Evolutionary conservation across 163 green algal genomes (phyloP).

Genomic region (Prototheca stagnorum): DNA sequence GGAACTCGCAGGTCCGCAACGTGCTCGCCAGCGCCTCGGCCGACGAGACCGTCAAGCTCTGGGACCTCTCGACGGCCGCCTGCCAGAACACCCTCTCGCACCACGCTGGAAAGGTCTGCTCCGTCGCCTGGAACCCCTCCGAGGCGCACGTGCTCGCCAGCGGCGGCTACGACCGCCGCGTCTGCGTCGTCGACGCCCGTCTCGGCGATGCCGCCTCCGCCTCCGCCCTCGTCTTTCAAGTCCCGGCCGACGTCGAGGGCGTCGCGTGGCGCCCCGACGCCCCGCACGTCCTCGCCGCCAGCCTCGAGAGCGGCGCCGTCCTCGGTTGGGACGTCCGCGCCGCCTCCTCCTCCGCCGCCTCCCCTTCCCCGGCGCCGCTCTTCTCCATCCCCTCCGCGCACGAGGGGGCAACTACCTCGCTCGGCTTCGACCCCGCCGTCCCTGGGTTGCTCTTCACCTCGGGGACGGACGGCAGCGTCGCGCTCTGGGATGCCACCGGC

Average conservation of each 20-base stretch:
- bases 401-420: slow-evolving; percentile 8
- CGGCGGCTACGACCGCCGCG: slow-evolving; percentile 67
- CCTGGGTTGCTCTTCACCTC: slow-evolving; percentile 65
- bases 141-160: slow-evolving; percentile 74
- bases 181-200: slow-evolving; percentile 70
- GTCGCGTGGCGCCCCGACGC: slow-evolving; percentile 63
- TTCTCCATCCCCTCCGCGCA: not conserved
- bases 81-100: slow-evolving; percentile 68
- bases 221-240: slow-evolving; percentile 31
- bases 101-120: slow-evolving; percentile 87
- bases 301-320: slow-evolving; percentile 73
- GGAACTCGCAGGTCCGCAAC: slow-evolving; percentile 76
- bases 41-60: slow-evolving; percentile 80
- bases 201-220: slow-evolving; percentile 11
- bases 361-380: too few species aligned
- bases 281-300: slow-evolving; percentile 69
- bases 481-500: slow-evolving; percentile 4
- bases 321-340: slow-evolving; percentile 57
- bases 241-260: slow-evolving; percentile 77
- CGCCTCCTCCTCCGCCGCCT: too few species aligned
- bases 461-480: slow-evolving; percentile 77
- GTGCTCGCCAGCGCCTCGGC: slow-evolving; percentile 69
- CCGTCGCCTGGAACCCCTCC: slow-evolving; percentile 79
- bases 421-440: slow-evolving; percentile 54
- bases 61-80: slow-evolving; percentile 55